These are phyloP conservation scores for Solanum megistacrolobum DNA, from an alignment of 257 asterid genomes.

Conservation along the genomic window DNA sequence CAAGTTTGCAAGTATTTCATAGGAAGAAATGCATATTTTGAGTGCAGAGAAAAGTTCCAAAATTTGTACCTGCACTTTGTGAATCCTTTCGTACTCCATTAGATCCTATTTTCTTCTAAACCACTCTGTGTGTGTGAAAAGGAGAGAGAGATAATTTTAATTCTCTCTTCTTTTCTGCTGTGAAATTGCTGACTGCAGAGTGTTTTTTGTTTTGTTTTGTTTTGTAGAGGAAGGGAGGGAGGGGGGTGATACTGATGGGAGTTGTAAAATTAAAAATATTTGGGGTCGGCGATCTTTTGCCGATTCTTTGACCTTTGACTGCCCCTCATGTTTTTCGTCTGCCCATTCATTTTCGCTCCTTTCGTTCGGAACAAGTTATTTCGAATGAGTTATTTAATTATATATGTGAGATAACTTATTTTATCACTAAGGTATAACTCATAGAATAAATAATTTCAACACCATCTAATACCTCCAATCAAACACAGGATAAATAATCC, in stretches of 20 bases:
- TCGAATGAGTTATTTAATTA: too few relatives aligned
- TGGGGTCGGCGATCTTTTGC: constrained; percentile 33
- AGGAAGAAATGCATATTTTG: background rate
- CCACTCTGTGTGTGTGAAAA: constrained; percentile 4
- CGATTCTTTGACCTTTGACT: constrained; percentile 34
- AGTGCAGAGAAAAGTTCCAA: background rate
- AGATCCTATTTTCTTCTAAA: constrained; percentile 18
- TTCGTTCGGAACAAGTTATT: too few relatives aligned
- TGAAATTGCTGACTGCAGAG: background rate
- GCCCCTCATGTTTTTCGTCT: background rate
- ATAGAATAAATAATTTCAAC: too few relatives aligned
- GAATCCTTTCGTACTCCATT: constrained; percentile 98
- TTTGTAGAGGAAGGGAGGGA: background rate
- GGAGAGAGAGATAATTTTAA: background rate
- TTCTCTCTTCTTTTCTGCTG: constrained; percentile 12
- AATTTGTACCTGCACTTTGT: constrained; percentile 65
- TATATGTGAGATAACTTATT: too few relatives aligned
- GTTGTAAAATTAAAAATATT: background rate
- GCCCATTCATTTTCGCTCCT: background rate
- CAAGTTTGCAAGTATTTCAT: background rate
- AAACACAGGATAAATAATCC: too few relatives aligned
- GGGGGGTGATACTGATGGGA: background rate
- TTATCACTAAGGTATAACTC: too few relatives aligned
- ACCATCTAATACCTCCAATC: too few relatives aligned
- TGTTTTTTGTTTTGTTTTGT: background rate